Evolutionary conservation across 2,329 filamentous ascomycete species (phyloP).

Genomic region (Colletotrichum tofieldiae): DNA sequence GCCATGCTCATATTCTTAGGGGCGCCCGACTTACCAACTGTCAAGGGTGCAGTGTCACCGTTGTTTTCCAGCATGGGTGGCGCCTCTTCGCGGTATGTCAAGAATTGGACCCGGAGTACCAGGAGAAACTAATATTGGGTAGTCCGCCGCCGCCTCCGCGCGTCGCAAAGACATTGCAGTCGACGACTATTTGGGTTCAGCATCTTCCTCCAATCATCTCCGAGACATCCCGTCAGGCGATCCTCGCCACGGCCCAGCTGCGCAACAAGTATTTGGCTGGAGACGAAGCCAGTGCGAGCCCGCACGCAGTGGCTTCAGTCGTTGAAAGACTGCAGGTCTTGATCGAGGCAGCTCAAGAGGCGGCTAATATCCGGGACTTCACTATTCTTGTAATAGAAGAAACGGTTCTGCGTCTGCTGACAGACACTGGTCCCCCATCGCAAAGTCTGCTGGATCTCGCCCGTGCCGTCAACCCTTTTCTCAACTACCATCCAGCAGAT

Average conservation of each 20-base stretch:
- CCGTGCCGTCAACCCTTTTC: slow-evolving; percentile 40
- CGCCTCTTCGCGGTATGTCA: slow-evolving; percentile 30
- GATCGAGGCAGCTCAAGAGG: slow-evolving; percentile 21
- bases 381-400: slow-evolving; percentile 33
- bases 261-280: slow-evolving; percentile 36
- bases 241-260: slow-evolving; percentile 28
- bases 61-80: slow-evolving; percentile 23
- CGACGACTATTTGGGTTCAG: slow-evolving; percentile 36
- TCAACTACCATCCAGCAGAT: slow-evolving; percentile 17
- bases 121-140: background rate
- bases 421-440: slow-evolving; percentile 9
- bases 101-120: background rate
- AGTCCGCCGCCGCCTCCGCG: slow-evolving; percentile 36
- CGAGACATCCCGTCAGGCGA: slow-evolving; percentile 25
- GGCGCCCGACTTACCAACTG: slow-evolving; percentile 5
- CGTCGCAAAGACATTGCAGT: slow-evolving; percentile 35
- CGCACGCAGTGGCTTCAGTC: slow-evolving; percentile 1
- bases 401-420: slow-evolving; percentile 26
- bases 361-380: slow-evolving; percentile 42
- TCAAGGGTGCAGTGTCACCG: slow-evolving; percentile 6
- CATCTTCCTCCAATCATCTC: slow-evolving; percentile 43
- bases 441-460: slow-evolving; percentile 33
- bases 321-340: slow-evolving; percentile 10
- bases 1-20: slow-evolving; percentile 5
- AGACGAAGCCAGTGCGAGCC: background rate